Conservation (phyloP, 208 protist species). For the Wallacemonas rigidus region DNA sequence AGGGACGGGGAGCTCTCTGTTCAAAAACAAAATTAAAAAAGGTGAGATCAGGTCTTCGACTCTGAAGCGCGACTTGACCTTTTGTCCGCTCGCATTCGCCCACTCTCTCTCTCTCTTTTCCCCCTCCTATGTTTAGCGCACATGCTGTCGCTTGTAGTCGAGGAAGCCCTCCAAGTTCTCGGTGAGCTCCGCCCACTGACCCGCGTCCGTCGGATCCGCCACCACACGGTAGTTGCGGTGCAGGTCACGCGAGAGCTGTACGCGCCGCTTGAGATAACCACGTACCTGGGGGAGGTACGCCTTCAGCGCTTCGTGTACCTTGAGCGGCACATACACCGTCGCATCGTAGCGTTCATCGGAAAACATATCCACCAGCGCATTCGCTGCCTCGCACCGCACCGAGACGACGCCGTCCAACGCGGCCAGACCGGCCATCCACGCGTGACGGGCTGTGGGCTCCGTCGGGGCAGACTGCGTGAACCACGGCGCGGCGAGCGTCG, state of each 20-base stretch:
- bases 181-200: slow-evolving; percentile 62
- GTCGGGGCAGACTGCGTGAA: slow-evolving; percentile 26
- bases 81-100: too few relatives aligned
- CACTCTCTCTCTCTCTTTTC: background rate
- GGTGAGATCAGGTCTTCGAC: too few relatives aligned
- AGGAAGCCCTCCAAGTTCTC: slow-evolving; percentile 78
- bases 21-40: too few relatives aligned
- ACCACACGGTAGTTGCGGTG: slow-evolving; percentile 40
- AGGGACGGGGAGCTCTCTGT: too few relatives aligned
- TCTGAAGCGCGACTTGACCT: too few relatives aligned
- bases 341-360: slow-evolving; percentile 67
- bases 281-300: slow-evolving; percentile 43
- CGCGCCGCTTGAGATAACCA: slow-evolving; percentile 51
- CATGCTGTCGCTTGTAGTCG: slow-evolving; percentile 59
- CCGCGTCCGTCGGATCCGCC: slow-evolving; percentile 38
- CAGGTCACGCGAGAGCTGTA: slow-evolving; percentile 43
- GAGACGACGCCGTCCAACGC: slow-evolving; percentile 45
- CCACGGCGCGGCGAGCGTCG: background rate
- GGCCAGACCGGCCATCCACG: slow-evolving; percentile 48
- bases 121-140: slow-evolving; percentile 17
- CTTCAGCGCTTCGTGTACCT: slow-evolving; percentile 42
- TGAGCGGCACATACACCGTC: slow-evolving; percentile 63
- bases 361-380: slow-evolving; percentile 80
- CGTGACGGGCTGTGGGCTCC: slow-evolving; percentile 21
- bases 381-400: slow-evolving; percentile 75